Evolutionary conservation across 1,284 basidiomycete species (phyloP).

Genomic region (Microbotryomycetes sp.): DNA sequence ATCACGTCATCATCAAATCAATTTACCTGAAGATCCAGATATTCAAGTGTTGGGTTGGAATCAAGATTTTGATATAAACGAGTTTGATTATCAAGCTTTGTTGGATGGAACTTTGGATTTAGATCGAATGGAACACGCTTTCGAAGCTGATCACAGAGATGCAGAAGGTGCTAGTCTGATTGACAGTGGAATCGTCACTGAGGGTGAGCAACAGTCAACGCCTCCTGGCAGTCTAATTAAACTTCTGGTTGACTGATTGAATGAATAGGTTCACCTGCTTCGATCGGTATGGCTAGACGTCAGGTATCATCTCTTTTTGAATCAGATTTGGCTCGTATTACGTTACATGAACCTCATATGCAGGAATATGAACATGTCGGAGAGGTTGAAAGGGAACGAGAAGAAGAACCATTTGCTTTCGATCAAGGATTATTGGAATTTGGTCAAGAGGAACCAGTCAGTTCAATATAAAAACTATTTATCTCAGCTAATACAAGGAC

Average conservation of each 20-base stretch:
- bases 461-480: no score
- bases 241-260: neutral
- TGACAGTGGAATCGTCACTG: neutral
- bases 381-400: no score
- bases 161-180: neutral
- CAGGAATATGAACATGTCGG: slow-evolving; percentile 13
- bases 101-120: neutral
- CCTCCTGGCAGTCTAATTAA: neutral
- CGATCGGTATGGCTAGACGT: neutral
- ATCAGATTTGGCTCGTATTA: slow-evolving; percentile 20
- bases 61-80: no score
- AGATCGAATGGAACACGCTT: no score
- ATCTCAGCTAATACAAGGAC: no score
- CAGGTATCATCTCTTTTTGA: neutral
- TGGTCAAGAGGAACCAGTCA: neutral
- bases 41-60: neutral
- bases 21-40: neutral
- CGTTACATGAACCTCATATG: slow-evolving; percentile 27
- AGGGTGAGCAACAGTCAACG: neutral
- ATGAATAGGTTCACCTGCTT: neutral
- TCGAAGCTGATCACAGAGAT: neutral
- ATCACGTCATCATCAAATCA: neutral
- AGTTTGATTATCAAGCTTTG: no score
- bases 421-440: neutral
- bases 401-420: neutral